Base-by-base conservation (phyloP, 192 early-diverging fungal species). In the Rhizoclosmatium sp. region DNA sequence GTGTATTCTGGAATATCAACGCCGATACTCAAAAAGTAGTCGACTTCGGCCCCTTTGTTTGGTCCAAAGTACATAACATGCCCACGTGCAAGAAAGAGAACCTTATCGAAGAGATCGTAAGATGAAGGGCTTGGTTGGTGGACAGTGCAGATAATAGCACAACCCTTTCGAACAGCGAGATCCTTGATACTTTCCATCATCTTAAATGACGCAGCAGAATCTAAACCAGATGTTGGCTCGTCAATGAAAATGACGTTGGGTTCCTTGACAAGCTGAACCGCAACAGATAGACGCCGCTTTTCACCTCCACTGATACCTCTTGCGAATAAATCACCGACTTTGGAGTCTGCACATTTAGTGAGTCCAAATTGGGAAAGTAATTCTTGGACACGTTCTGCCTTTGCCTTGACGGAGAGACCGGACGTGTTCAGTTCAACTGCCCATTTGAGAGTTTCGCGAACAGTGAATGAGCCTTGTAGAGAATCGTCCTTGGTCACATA, bases 231-330 rank as follows among this genome's bases (percentile, higher is more conserved):
- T 2, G 89, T 89, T 2, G 87, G 86, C 80, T 88, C 89, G 76
- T 89, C 89, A 45, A 90, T 82, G 79, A 89, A 90, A 71, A 91
- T 70, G 44, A 83, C 65, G 7, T 79, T 71, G 41, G 87, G 85
- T 56, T 89, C 78, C 7, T 47, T 90, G 23, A 94, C 92, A 60
- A 95, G 84, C 80, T 93, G 92, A n/a, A 91, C 81, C 59, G 89
- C 94, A 76, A 95, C 92, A 0, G 90, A 92, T 67, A 95, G 79
- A 48, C 93, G 92, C 82, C 94, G 94, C 81, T 92, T 92, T 81
- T 96, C 92, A 66, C 93, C 93, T 14, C 94, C 94, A 47, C 91
- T 92, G 65, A 93, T 91, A 75, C 94, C 94, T 75, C 80, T 89
- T 87, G 19, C 85, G 82, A 69, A 91, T 89, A 16, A 88, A 82